Evolutionary conservation across 2,329 filamentous ascomycete species (phyloP).

Genomic region (Emergomyces orientalis): DNA sequence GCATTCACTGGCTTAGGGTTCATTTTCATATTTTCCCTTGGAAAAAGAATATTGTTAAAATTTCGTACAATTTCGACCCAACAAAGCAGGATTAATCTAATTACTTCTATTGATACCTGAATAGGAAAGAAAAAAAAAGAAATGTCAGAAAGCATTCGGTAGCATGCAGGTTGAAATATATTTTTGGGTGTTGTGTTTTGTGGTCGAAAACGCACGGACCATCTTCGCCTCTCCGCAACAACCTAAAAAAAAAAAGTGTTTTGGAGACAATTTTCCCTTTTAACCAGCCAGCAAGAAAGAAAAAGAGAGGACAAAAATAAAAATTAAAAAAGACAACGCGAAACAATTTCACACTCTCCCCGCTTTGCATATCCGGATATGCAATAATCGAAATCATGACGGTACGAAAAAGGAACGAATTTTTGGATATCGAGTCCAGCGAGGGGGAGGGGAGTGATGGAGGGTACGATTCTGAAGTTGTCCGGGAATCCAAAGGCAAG

Average conservation of each 20-base stretch:
- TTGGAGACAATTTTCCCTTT: no score
- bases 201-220: not conserved
- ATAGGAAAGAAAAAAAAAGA: no score
- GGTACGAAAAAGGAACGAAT: slow-evolving; percentile 32
- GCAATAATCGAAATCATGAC: slow-evolving; percentile 22
- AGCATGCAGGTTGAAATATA: no score
- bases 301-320: not conserved
- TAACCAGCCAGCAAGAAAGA: no score
- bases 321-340: not conserved
- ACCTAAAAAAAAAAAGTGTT: not conserved
- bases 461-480: slow-evolving; percentile 40
- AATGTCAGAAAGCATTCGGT: no score
- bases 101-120: no score
- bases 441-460: slow-evolving; percentile 33
- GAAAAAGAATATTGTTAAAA: no score
- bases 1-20: no score
- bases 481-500: slow-evolving; percentile 31
- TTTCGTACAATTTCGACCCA: no score
- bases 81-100: no score
- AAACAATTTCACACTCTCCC: not conserved
- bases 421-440: slow-evolving; percentile 29
- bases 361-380: not conserved
- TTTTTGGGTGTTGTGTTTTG: no score
- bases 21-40: no score
- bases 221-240: not conserved